Evolutionary conservation across 257 asterid species (phyloP).

Genomic region (Jasminum sambac): DNA sequence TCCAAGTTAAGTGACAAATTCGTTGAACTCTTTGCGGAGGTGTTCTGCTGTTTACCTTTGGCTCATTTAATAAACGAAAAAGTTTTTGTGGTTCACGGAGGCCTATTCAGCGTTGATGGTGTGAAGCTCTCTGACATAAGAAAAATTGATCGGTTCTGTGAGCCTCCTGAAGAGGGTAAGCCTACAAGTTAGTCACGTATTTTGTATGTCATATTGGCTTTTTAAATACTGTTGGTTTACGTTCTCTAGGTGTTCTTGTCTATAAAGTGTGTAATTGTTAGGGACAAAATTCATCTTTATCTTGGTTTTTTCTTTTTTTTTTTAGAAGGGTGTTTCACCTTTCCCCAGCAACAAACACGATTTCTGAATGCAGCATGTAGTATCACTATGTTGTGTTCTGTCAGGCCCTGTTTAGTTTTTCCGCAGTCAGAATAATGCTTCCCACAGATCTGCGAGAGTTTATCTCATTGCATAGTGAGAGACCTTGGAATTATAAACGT

Average conservation of each 20-base stretch:
- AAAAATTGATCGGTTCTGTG: slow-evolving; percentile 88
- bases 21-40: slow-evolving; percentile 96
- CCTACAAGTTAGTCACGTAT: slow-evolving; percentile 17
- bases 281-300: background rate
- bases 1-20: slow-evolving; percentile 85
- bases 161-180: slow-evolving; percentile 99
- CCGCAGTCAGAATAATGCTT: background rate
- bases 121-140: slow-evolving; percentile 90
- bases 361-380: background rate
- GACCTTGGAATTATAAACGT: background rate
- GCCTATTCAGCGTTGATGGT: slow-evolving; percentile 97
- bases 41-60: slow-evolving; percentile 94
- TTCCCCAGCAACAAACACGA: background rate
- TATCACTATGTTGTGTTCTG: background rate
- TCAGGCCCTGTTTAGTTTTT: background rate
- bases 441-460: background rate
- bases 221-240: background rate
- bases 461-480: background rate
- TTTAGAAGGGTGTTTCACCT: background rate
- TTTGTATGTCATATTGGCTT: background rate
- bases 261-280: background rate
- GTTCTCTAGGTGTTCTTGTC: background rate
- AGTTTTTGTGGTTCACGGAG: slow-evolving; percentile 96
- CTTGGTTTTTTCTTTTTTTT: background rate
- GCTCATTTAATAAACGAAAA: slow-evolving; percentile 84